A percentile compares a stretch with the other conserved stretches of the same genome.
phyloP scores from a whole-genome alignment of 495 filamentous ascomycete genomes.

The Neurospora sp. region DNA sequence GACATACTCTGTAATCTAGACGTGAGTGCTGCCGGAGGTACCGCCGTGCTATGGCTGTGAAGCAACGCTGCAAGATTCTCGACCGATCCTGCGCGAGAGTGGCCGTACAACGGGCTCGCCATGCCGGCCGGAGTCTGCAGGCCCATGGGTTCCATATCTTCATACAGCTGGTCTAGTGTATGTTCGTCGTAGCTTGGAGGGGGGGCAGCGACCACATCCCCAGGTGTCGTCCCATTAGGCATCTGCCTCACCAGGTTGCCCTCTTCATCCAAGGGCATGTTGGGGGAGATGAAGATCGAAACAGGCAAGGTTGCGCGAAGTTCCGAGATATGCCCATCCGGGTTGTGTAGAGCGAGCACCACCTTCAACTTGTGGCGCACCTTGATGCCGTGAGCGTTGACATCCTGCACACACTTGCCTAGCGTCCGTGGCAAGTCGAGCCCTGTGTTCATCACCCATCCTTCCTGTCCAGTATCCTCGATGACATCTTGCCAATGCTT shows the following conservation, averaged over 20 bases:
- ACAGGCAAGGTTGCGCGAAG: slow-evolving; percentile 79
- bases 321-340: slow-evolving; percentile 88
- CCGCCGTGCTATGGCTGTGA: slow-evolving; percentile 29
- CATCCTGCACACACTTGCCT: slow-evolving; percentile 72
- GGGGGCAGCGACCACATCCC: slow-evolving; percentile 42
- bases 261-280: slow-evolving; percentile 71
- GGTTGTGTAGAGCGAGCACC: slow-evolving; percentile 79
- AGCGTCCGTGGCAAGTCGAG: slow-evolving; percentile 70
- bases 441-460: slow-evolving; percentile 58
- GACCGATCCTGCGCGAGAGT: slow-evolving; percentile 64
- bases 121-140: slow-evolving; percentile 64
- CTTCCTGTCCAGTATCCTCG: slow-evolving; percentile 61
- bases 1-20: slow-evolving; percentile 52
- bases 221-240: slow-evolving; percentile 24
- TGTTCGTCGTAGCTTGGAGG: slow-evolving; percentile 86
- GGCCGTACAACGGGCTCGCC: slow-evolving; percentile 63
- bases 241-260: slow-evolving; percentile 55
- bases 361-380: slow-evolving; percentile 80
- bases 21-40: slow-evolving; percentile 53
- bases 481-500: slow-evolving; percentile 56
- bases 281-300: slow-evolving; percentile 87
- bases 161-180: slow-evolving; percentile 77
- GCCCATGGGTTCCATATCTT: slow-evolving; percentile 64
- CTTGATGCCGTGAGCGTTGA: slow-evolving; percentile 73
- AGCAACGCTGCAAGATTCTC: slow-evolving; percentile 58